Evolutionary conservation across 306 rosid genomes (phyloP).

Genomic region (Biancaea sappan): DNA sequence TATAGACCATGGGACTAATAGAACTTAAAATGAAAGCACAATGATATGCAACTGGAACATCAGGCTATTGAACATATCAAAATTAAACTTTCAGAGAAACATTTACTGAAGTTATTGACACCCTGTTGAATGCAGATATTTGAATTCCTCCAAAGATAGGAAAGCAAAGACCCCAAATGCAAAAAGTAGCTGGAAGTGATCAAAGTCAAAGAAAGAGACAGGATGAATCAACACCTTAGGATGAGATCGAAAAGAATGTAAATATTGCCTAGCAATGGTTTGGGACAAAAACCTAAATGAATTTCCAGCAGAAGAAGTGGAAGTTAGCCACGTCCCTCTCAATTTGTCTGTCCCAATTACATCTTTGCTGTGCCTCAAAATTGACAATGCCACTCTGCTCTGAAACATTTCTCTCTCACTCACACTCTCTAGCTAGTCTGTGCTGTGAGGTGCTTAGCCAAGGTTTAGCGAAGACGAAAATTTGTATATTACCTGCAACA

Average conservation of each 20-base stretch:
- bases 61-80: background rate
- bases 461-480: conserved; percentile 3
- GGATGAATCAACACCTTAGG: conserved; percentile 23
- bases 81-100: too few relatives aligned
- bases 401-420: conserved; percentile 33
- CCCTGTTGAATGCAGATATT: background rate
- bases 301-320: background rate
- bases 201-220: background rate
- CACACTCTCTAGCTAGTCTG: background rate
- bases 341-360: background rate
- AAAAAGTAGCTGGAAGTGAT: background rate
- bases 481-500: background rate
- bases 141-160: background rate
- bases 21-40: background rate
- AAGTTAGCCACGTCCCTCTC: conserved; percentile 16
- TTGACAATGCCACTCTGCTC: conserved; percentile 19
- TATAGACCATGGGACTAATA: too few relatives aligned
- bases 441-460: conserved; percentile 19
- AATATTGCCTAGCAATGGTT: conserved; percentile 26
- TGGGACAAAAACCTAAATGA: conserved; percentile 21
- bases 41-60: background rate
- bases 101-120: background rate
- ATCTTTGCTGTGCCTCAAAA: conserved; percentile 34
- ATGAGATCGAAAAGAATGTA: conserved; percentile 33
- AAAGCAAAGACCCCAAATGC: background rate